phyloP scores from a whole-genome alignment of 306 rosid genomes.

The Amphicarpaea edgeworthii region DNA sequence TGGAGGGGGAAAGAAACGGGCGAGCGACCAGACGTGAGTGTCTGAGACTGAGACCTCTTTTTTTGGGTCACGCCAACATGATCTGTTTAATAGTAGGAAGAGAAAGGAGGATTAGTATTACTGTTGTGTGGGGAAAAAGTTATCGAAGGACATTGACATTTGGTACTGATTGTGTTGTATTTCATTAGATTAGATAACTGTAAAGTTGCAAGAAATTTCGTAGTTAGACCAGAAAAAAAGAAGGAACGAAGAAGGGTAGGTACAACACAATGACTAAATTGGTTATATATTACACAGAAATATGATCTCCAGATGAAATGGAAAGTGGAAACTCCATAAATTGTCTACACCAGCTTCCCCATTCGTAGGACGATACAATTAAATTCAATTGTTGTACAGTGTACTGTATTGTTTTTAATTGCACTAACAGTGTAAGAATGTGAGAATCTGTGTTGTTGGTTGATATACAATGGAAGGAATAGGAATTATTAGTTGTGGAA shows the following conservation, averaged over 20 bases:
- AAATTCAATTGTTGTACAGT: not conserved
- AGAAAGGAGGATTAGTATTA: not conserved
- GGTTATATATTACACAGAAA: not conserved
- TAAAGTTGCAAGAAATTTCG: conserved; percentile 42
- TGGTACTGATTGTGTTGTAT: conserved; percentile 4
- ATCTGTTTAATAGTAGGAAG: conserved; percentile 31
- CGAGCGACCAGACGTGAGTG: conserved; percentile 27
- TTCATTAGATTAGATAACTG: not conserved
- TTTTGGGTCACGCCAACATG: conserved; percentile 36
- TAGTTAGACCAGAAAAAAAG: conserved; percentile 27
- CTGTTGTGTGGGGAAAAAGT: conserved; percentile 39
- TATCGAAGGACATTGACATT: not conserved
- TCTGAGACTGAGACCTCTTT: conserved; percentile 25
- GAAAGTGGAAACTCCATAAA: too few species aligned
- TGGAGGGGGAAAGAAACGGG: not conserved
- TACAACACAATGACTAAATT: not conserved
- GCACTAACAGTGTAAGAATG: not conserved
- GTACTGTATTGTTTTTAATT: conserved; percentile 7
- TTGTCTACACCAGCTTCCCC: not conserved
- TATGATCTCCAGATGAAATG: too few species aligned
- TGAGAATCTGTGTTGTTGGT: conserved; percentile 3
- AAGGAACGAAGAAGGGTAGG: not conserved
- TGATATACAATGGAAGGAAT: conserved; percentile 6
- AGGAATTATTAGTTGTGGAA: conserved; percentile 34
- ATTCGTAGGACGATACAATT: not conserved